Percentiles rank a stretch among this genome's conserved stretches.
phyloP scores from a whole-genome alignment of 805 yeast genomes.

The Metschnikowia sp. region DNA sequence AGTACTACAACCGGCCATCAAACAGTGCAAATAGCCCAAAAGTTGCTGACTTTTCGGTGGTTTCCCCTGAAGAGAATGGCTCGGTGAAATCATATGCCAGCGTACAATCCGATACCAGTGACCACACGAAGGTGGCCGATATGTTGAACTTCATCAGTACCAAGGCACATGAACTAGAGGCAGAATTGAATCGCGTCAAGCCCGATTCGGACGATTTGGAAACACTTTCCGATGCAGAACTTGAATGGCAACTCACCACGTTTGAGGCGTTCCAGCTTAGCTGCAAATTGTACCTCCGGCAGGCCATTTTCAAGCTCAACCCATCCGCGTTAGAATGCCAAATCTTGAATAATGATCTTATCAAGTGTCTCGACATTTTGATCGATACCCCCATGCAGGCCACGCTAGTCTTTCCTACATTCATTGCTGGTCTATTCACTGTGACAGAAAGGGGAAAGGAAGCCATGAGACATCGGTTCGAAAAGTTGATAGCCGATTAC shows the following conservation, averaged over 20 bases:
- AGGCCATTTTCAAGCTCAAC: conserved; percentile 57
- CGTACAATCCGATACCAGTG: conserved; percentile 1
- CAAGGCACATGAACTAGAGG: conserved; percentile 43
- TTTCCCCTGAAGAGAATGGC: conserved; percentile 3
- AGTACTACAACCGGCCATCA: conserved; percentile 8
- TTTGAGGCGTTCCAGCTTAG: conserved; percentile 72
- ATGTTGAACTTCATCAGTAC: conserved; percentile 25
- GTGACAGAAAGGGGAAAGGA: conserved; percentile 49
- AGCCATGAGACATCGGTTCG: conserved; percentile 51
- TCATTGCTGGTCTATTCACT: conserved; percentile 72
- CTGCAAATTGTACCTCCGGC: conserved; percentile 63
- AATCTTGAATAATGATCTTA: conserved; percentile 50
- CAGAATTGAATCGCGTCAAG: conserved; percentile 43
- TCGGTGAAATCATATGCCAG: background rate
- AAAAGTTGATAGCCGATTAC: conserved; percentile 57
- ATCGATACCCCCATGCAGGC: conserved; percentile 68
- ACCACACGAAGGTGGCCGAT: conserved; percentile 7
- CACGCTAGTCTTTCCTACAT: conserved; percentile 70
- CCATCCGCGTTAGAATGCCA: conserved; percentile 65
- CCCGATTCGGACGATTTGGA: conserved; percentile 52
- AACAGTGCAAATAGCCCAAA: background rate
- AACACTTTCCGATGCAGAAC: conserved; percentile 42
- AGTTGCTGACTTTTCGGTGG: background rate
- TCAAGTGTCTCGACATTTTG: conserved; percentile 56
- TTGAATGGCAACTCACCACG: conserved; percentile 63